phyloP scores from a whole-genome alignment of 768 basidiomycete species.

The Leccinum olivaceopallidum region DNA sequence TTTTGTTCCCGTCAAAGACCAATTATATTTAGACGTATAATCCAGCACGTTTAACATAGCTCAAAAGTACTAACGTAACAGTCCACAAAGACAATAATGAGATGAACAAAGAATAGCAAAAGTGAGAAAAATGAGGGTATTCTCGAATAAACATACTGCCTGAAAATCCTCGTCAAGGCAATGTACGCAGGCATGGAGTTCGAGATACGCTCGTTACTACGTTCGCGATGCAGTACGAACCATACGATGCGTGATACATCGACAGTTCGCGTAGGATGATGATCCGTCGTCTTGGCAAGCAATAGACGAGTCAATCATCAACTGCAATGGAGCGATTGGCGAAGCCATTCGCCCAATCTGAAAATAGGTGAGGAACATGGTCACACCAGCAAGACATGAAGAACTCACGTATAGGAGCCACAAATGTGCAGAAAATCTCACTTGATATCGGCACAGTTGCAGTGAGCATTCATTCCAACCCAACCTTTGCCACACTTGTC shows the following conservation, averaged over 20 bases:
- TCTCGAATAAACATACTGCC: conserved; percentile 19
- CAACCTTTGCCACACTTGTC: conserved; percentile 72
- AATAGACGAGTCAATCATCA: conserved; percentile 39
- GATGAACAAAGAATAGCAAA: conserved; percentile 5
- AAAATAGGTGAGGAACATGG: conserved; percentile 19
- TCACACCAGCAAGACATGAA: not conserved
- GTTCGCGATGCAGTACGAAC: conserved; percentile 52
- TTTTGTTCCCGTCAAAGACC: not conserved
- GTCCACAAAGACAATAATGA: conserved; percentile 12
- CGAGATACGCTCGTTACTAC: conserved; percentile 69
- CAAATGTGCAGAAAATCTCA: conserved; percentile 34
- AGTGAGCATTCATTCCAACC: conserved; percentile 53
- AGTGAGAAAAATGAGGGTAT: conserved; percentile 5
- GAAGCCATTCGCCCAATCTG: conserved; percentile 36
- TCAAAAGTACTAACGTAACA: conserved; percentile 3
- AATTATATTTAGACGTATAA: conserved; percentile 21
- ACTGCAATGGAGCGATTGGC: conserved; percentile 42
- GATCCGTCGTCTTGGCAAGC: conserved; percentile 33
- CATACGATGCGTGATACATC: conserved; percentile 68
- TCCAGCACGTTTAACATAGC: conserved; percentile 1
- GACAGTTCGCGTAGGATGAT: conserved; percentile 40
- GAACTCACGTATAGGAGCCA: conserved; percentile 32
- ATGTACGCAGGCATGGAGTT: conserved; percentile 33
- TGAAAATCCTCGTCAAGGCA: conserved; percentile 28
- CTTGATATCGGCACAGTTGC: conserved; percentile 67